Base-by-base conservation (phyloP, 768 basidiomycete species). In the Tephrocybe rancida region DNA sequence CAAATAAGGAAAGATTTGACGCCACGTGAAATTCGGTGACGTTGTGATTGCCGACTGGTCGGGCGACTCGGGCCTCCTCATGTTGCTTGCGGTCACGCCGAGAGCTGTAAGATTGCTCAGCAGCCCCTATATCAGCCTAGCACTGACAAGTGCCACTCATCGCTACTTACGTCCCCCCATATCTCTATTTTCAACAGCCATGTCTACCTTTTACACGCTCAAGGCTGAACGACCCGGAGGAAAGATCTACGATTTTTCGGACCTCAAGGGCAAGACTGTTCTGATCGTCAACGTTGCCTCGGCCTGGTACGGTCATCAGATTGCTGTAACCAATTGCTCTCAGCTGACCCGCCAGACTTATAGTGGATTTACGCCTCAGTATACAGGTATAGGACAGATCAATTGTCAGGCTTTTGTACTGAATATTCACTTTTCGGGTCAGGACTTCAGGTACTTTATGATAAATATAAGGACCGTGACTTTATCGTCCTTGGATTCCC, bases 401-500 rank as follows among this genome's bases (percentile, higher is more conserved):
- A 8, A 22, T 29, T 19, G n/a, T 11, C 11, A 2, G 10, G 24
- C 18, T 29, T 43, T 51, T 18, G 21, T 26, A 16, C 26, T 51
- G 22, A 43, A 29, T 49, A 22, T 38, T 27, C 37, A 25, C 18
- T 45, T 5, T 19, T 37, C 9, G 27, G 25, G 64, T 47, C 61
- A 80, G 93, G 91, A 42, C 83, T 98, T 21, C 90, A 98, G 70
- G 71, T 73, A 16, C 74, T 95, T 16, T 83, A 95, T 68, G 81
- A 93, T 50, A 90, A 90, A 66, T 89, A 92, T 76, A 86, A 88
- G 65, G 86, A 87, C 47, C 73, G 80, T 50, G 90, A 79, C 5
- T 78, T 96, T 41, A 79, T 86, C 45, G 83, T 97, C 51, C 79
- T 97, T 47, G 94, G 93, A 2, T 96, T 96, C 78, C 95, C 95